These are phyloP conservation scores for Pythium guiyangense DNA, from an alignment of 352 stramenopile species.

Conservation along the genomic window DNA sequence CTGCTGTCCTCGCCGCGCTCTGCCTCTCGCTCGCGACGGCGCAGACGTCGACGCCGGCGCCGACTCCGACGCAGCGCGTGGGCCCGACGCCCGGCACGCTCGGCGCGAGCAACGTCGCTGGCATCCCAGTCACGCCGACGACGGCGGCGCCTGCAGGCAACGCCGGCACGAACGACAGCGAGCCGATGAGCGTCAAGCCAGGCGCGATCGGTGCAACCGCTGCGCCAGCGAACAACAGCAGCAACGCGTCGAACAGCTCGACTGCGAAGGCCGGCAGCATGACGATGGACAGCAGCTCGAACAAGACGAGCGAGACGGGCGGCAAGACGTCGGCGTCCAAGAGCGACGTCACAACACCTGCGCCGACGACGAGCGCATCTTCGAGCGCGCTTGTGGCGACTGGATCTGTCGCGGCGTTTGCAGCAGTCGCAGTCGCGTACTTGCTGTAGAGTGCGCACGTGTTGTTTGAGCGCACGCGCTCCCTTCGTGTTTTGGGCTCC, in stretches of 20 bases:
- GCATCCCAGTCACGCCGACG: constrained; percentile 15
- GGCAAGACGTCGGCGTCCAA: constrained; percentile 4
- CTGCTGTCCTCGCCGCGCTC: constrained; percentile 3
- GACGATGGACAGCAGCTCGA: neutral
- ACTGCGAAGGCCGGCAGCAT: constrained; percentile 10
- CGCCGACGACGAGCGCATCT: neutral
- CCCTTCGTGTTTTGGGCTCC: too few relatives aligned
- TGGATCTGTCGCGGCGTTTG: neutral
- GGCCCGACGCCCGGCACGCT: constrained; percentile 11
- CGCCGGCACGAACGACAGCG: constrained; percentile 4
- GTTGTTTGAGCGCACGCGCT: neutral
- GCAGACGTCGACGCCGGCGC: constrained; percentile 4
- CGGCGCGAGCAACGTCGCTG: constrained; percentile 13
- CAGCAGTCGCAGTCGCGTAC: constrained; percentile 4
- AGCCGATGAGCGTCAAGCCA: constrained; percentile 9
- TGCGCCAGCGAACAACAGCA: neutral
- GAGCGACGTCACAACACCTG: neutral
- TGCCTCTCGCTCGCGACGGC: constrained; percentile 3
- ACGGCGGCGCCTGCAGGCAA: constrained; percentile 15
- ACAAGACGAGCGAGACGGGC: neutral
- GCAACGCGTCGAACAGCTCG: neutral
- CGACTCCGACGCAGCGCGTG: constrained; percentile 2
- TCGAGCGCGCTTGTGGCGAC: neutral
- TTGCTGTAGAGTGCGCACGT: constrained; percentile 4
- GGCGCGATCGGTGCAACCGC: neutral